Evolutionary conservation across 441 rosid species (phyloP).

Genomic region (Isatis lusitanica): DNA sequence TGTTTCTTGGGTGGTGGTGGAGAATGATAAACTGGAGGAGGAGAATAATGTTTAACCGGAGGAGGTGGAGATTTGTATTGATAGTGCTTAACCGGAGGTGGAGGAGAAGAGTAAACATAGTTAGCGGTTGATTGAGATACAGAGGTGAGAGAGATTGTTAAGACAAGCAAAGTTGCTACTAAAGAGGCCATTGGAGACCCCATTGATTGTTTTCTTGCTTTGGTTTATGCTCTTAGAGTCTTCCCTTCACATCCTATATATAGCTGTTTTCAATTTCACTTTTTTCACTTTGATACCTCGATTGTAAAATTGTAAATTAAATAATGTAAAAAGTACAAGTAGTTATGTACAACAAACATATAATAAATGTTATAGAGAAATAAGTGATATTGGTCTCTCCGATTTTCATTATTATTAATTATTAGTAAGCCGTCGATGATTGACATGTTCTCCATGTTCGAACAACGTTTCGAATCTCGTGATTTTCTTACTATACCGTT

Average conservation of each 20-base stretch:
- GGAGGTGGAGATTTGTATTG: conserved; percentile 37
- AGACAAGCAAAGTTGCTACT: conserved; percentile 40
- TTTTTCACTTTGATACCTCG: background rate
- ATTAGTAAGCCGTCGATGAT: conserved; percentile 15
- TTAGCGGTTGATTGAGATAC: conserved; percentile 38
- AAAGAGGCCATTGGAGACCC: conserved; percentile 46
- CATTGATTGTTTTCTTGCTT: conserved; percentile 34
- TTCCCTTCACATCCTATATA: conserved; percentile 31
- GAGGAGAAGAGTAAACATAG: conserved; percentile 40
- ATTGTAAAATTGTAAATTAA: conserved; percentile 18
- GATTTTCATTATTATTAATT: conserved; percentile 1
- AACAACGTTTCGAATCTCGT: conserved; percentile 26
- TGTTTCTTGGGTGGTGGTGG: conserved; percentile 33
- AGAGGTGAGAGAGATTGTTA: conserved; percentile 39
- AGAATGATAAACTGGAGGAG: conserved; percentile 34
- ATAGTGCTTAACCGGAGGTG: conserved; percentile 38
- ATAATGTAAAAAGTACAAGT: conserved; percentile 11
- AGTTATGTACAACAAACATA: conserved; percentile 24
- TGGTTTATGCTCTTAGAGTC: conserved; percentile 16
- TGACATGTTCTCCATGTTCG: conserved; percentile 40
- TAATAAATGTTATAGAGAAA: conserved; percentile 17
- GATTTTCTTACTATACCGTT: conserved; percentile 5
- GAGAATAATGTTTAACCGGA: conserved; percentile 37
- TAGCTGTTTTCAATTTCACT: conserved; percentile 25
- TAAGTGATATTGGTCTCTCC: conserved; percentile 19